These are phyloP conservation scores for Clonostachys rosea DNA, from an alignment of 2,329 filamentous ascomycete genomes.

Conservation along the genomic window DNA sequence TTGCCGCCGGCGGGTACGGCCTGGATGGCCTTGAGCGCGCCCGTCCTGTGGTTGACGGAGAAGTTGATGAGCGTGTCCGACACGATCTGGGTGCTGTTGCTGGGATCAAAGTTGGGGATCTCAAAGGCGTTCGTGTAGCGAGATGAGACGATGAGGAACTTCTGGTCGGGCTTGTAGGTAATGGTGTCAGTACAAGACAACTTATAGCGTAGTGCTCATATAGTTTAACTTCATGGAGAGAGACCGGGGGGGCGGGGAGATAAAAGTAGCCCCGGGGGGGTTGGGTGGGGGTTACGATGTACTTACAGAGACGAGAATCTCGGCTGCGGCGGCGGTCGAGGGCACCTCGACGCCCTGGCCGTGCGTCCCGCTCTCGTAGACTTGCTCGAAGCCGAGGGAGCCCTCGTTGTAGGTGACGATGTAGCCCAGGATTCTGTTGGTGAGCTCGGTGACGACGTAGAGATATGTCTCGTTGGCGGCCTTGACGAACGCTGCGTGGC, in stretches of 20 bases:
- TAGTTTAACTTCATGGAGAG: not conserved
- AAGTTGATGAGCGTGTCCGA: conserved; percentile 65
- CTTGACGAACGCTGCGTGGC: conserved; percentile 57
- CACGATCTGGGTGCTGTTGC: conserved; percentile 35
- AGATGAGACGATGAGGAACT: conserved; percentile 64
- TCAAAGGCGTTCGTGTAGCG: conserved; percentile 55
- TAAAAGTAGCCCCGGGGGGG: not conserved
- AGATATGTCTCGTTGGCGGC: conserved; percentile 41
- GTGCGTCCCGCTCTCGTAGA: conserved; percentile 44
- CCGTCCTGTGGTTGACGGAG: conserved; percentile 46
- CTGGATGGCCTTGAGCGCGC: conserved; percentile 49
- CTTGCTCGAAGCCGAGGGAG: conserved; percentile 35
- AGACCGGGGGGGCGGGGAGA: not conserved
- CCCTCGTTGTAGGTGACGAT: conserved; percentile 43
- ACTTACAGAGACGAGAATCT: conserved; percentile 55
- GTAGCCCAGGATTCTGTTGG: conserved; percentile 52
- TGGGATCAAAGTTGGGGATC: conserved; percentile 36
- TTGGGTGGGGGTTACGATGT: not conserved
- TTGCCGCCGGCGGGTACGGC: conserved; percentile 59
- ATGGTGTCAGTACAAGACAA: not conserved
- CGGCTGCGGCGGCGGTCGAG: conserved; percentile 40
- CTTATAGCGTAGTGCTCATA: not conserved
- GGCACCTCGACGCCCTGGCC: conserved; percentile 35
- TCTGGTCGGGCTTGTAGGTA: conserved; percentile 45
- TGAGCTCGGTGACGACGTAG: conserved; percentile 58